These are phyloP conservation scores for Acmispon strigosus DNA, from an alignment of 306 rosid genomes.

Conservation along the genomic window DNA sequence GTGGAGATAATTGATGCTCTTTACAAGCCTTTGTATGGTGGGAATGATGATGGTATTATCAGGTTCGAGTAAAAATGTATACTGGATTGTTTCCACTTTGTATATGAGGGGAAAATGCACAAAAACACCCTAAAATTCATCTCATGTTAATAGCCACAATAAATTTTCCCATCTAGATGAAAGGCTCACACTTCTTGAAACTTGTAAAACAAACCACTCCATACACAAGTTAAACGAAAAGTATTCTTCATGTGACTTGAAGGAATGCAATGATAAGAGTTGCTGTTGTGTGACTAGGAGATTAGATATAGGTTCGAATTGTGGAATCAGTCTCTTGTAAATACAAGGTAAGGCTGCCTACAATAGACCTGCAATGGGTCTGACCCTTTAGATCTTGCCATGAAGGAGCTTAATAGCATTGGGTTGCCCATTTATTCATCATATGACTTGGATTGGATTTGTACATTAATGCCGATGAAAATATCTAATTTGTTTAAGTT, in stretches of 20 bases:
- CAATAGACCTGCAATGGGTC: too few species aligned
- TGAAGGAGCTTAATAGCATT: too few species aligned
- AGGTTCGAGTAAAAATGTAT: constrained; percentile 41
- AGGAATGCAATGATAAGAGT: too few species aligned
- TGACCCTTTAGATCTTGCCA: too few species aligned
- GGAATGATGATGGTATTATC: constrained; percentile 79
- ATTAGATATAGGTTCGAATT: too few species aligned
- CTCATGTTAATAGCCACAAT: background rate
- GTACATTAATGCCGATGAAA: background rate
- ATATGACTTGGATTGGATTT: background rate
- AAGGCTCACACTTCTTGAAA: background rate
- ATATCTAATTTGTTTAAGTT: background rate
- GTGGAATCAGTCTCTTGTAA: too few species aligned
- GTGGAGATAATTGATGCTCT: constrained; percentile 83
- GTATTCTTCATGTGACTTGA: background rate
- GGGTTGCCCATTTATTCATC: background rate
- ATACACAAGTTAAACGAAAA: background rate
- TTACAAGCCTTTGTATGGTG: constrained; percentile 70
- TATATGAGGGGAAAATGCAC: background rate
- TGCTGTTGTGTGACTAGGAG: too few species aligned
- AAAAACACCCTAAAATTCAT: background rate
- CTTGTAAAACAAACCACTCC: background rate
- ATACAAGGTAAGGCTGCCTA: too few species aligned
- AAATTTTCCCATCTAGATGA: background rate
- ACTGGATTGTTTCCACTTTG: background rate